Evolutionary conservation across 1,139 yeast genomes (phyloP).

Genomic region (Diutina catenulata): DNA sequence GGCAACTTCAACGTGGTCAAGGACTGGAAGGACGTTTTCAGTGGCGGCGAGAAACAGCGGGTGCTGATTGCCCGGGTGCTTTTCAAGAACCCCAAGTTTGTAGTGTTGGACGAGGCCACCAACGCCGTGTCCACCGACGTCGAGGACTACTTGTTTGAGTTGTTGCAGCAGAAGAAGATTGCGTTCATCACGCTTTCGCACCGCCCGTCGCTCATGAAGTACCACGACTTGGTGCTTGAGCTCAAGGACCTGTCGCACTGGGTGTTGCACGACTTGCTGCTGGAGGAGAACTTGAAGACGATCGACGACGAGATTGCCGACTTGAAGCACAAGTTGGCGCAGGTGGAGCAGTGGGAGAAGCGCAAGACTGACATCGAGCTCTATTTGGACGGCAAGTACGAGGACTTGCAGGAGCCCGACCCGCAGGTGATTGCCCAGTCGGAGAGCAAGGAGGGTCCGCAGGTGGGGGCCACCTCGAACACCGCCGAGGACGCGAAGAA

Average conservation of each 20-base stretch:
- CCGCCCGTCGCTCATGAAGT: constrained; percentile 74
- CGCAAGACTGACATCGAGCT: constrained; percentile 34
- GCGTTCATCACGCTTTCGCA: constrained; percentile 80
- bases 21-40: constrained; percentile 84
- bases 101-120: constrained; percentile 85
- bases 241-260: constrained; percentile 38
- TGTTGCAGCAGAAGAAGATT: constrained; percentile 56
- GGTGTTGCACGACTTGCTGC: constrained; percentile 37
- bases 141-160: constrained; percentile 78
- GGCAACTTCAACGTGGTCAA: constrained; percentile 51
- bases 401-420: neutral
- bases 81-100: constrained; percentile 72
- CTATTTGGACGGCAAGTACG: constrained; percentile 25
- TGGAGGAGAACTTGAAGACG: constrained; percentile 47
- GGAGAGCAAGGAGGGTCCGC: too few relatives aligned
- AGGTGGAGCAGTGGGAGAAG: constrained; percentile 39
- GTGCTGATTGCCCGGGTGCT: constrained; percentile 81
- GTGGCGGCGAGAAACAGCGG: constrained; percentile 95
- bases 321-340: constrained; percentile 40
- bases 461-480: too few relatives aligned
- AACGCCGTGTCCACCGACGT: constrained; percentile 89
- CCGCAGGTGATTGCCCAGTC: neutral
- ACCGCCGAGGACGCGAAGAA: too few relatives aligned
- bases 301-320: constrained; percentile 59
- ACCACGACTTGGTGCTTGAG: constrained; percentile 69